These are phyloP conservation scores for Trichosanthes cucumerina DNA, from an alignment of 306 rosid genomes.

Conservation along the genomic window DNA sequence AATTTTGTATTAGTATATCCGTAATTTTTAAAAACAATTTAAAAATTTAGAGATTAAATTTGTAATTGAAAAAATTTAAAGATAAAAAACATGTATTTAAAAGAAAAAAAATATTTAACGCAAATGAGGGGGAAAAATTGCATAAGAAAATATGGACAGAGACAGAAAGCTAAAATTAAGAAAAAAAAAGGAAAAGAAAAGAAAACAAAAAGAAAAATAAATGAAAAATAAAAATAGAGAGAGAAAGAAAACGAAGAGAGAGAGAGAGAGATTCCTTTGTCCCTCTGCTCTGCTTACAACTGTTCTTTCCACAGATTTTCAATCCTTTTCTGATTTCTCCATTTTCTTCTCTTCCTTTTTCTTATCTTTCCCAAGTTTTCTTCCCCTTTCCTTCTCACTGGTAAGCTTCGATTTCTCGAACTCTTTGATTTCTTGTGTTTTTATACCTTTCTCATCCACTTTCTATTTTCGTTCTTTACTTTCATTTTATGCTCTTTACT, in stretches of 20 bases:
- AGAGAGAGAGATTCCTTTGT: slow-evolving; percentile 14
- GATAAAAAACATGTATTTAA: no score
- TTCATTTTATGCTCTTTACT: neutral
- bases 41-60: no score
- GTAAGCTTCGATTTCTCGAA: slow-evolving; percentile 20
- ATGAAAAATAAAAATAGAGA: neutral
- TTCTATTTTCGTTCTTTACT: neutral
- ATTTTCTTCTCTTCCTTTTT: neutral
- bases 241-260: neutral
- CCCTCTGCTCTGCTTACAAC: slow-evolving; percentile 19
- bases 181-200: no score
- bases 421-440: neutral
- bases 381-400: slow-evolving; percentile 10
- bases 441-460: neutral
- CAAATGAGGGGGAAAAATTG: neutral
- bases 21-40: no score
- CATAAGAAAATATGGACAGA: slow-evolving; percentile 10
- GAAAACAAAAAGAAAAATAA: no score
- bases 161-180: slow-evolving; percentile 11
- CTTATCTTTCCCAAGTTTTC: neutral
- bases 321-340: neutral
- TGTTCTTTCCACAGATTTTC: slow-evolving; percentile 17
- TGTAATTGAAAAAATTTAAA: no score
- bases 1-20: no score
- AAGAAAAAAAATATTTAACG: neutral